phyloP scores from a whole-genome alignment of 441 rosid species.

The Jatropha multifida region DNA sequence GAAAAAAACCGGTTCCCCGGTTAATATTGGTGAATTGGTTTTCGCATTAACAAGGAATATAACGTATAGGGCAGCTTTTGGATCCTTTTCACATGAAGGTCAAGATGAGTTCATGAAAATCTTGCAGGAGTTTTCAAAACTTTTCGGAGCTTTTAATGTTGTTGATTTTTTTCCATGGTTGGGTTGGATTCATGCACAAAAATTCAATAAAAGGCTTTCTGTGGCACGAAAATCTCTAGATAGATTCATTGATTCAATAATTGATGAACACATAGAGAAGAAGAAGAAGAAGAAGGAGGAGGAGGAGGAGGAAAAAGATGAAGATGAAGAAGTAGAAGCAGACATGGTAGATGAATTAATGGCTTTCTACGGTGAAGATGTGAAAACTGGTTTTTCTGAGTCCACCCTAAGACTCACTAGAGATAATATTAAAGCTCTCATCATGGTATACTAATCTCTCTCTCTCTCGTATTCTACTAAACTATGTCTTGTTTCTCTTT shows the following conservation, averaged over 20 bases:
- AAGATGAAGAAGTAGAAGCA: constrained; percentile 40
- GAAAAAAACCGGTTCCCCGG: constrained; percentile 38
- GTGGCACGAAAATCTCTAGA: constrained; percentile 64
- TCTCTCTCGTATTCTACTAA: too few relatives aligned
- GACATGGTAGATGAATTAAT: constrained; percentile 89
- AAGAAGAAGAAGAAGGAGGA: constrained; percentile 17
- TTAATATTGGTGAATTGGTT: constrained; percentile 63
- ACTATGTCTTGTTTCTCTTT: too few relatives aligned
- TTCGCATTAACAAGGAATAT: constrained; percentile 63
- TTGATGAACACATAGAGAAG: constrained; percentile 74
- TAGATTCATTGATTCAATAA: constrained; percentile 63
- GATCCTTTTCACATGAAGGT: constrained; percentile 52
- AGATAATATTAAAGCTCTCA: constrained; percentile 80
- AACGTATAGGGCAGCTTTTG: constrained; percentile 73
- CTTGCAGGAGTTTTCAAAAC: constrained; percentile 80
- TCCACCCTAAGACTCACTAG: constrained; percentile 60
- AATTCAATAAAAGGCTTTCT: constrained; percentile 43
- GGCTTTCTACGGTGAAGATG: constrained; percentile 58
- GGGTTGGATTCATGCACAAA: constrained; percentile 63
- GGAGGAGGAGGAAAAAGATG: neutral
- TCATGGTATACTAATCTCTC: constrained; percentile 52
- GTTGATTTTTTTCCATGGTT: constrained; percentile 73
- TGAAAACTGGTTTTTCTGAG: constrained; percentile 43
- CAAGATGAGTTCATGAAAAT: constrained; percentile 72
- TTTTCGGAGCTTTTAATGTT: constrained; percentile 80